Percentiles rank a stretch among this genome's conserved stretches.
Conservation (phyloP, 257 asterid genomes). For the Salvia miltiorrhiza region DNA sequence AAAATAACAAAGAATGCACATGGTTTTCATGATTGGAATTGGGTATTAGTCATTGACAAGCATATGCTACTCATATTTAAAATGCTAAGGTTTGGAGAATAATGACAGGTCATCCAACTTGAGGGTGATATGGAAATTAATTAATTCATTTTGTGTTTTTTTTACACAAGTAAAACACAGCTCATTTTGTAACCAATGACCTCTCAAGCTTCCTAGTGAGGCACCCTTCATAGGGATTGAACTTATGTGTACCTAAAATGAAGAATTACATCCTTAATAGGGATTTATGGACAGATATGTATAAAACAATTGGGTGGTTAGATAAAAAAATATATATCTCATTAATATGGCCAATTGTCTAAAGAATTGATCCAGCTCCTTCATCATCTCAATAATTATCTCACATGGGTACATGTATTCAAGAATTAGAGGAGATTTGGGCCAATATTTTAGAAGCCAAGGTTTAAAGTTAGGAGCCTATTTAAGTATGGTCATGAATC, state of each 20-base stretch:
- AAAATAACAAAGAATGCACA: constrained; percentile 10
- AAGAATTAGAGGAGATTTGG: neutral
- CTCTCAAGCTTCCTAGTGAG: neutral
- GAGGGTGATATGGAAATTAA: constrained; percentile 27
- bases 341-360: neutral
- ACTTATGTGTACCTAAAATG: neutral
- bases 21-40: constrained; percentile 1
- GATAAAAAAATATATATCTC: neutral
- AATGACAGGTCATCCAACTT: constrained; percentile 21
- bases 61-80: constrained; percentile 13
- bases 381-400: neutral
- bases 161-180: neutral
- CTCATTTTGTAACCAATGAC: neutral
- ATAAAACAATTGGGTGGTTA: neutral
- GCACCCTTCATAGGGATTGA: neutral
- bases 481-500: neutral
- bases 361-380: neutral
- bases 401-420: constrained; percentile 3
- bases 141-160: neutral
- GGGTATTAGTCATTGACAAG: neutral
- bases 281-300: neutral
- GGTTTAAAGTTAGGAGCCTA: neutral
- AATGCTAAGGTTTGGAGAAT: too few relatives aligned
- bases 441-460: neutral
- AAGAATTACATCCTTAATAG: neutral